Percentiles rank a stretch among this genome's conserved stretches.
Evolutionary conservation across 2,329 filamentous ascomycete genomes (phyloP).

Genomic region (Apiospora arundinis): DNA sequence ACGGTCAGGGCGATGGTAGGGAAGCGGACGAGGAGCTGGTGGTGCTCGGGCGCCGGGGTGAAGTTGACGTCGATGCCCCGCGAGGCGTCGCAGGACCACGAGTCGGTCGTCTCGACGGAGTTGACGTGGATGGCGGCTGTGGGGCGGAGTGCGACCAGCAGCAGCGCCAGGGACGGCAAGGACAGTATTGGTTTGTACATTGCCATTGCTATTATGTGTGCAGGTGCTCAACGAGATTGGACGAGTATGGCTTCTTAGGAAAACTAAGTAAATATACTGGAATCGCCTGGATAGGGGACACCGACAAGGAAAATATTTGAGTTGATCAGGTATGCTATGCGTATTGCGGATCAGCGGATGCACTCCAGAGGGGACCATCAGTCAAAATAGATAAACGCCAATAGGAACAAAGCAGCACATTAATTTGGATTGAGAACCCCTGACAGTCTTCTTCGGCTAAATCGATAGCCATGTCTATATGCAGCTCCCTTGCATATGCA

Average conservation of each 20-base stretch:
- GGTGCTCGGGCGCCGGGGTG: constrained; percentile 20
- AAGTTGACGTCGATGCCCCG: constrained; percentile 30
- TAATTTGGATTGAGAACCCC: background rate
- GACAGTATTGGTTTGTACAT: background rate
- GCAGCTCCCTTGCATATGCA: background rate
- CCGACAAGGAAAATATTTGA: background rate
- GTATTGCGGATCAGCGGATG: too few species aligned
- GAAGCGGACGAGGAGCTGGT: constrained; percentile 28
- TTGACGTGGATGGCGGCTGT: background rate
- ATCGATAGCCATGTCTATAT: background rate
- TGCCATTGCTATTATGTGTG: background rate
- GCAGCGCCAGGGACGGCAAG: background rate
- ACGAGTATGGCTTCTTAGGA: too few species aligned
- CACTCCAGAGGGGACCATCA: too few species aligned
- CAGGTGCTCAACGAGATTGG: too few species aligned
- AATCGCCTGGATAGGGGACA: background rate
- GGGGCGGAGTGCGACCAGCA: background rate
- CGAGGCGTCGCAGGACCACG: constrained; percentile 26
- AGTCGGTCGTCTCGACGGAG: background rate
- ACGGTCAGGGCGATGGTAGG: constrained; percentile 64
- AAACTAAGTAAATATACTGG: too few species aligned
- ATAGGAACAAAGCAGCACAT: background rate
- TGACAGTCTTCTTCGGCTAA: background rate
- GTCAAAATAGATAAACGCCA: background rate
- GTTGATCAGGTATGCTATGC: too few species aligned